Base-by-base conservation (phyloP, 345 rosid genomes). In the Euphorbia peplus region DNA sequence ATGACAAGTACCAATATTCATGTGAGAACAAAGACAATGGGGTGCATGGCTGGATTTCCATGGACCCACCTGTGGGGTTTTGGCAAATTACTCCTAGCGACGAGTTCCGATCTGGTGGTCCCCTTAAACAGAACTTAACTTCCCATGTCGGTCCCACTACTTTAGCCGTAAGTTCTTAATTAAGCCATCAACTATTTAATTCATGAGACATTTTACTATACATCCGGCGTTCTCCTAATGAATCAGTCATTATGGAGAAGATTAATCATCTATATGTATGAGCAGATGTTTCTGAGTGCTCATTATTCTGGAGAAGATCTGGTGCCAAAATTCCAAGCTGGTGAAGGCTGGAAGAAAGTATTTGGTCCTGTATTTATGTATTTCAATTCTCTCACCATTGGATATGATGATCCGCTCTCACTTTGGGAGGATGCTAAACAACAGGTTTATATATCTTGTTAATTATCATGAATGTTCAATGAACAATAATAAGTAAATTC, bases 351-450 rank as follows among this genome's bases (percentile, higher is more conserved):
- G 98, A 93, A 93, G 85, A 93, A 88, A 68, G 96, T 91, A 21
- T 91, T 90, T 72, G 98, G 99, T 60, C 99, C 98, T 60, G 88
- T 95, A 52, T 91, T 91, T 51, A 77, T 90, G 44, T 95, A 95
- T 70, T 51, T 95, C 13, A 95, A 95, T 78, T 85, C 98, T 2
- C 15, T 42, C 8, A 8, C 15, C 11, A 13, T 64, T 83, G 24
- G 87, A 71, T 76, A 89, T 57, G 89, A 95, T 56, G 90, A 95
- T 56, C 88, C 89, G 3, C 76, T 72, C 60, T 88, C 79, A 77
- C 84, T 95, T 16, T 95, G 99, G 99, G 88, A 90, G 73, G 98
- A 91, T 80, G 99, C 98, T 59, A 88, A 90, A 75, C 72, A 78
- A 58, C 87, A 91, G 96, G 98, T 93, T 39, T 13, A 12, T 44